Base-by-base conservation (phyloP, 1,284 basidiomycete species). In the Cutaneotrichosporon mucoides region DNA sequence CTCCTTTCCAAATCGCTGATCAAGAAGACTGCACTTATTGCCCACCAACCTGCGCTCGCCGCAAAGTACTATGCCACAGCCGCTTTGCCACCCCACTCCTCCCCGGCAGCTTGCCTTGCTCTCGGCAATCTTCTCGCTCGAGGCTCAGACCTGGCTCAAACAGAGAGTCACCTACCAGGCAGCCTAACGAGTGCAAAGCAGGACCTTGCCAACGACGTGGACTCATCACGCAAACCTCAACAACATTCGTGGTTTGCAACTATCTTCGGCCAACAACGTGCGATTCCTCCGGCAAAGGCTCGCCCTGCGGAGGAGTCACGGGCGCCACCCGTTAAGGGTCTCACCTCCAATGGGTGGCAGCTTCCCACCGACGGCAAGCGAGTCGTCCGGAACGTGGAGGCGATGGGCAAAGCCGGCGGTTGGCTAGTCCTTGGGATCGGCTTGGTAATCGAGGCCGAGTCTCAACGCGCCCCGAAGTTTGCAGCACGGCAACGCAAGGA, bases 401-500 rank as follows among this genome's bases (percentile, higher is more conserved):
- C 68, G 0, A 74, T 75, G 72, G 75, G 73, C 13, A 64, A 73
- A 6, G 75, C 75, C 2, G 72, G 65, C 6, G 73, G 68, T 13
- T 76, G 75, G 75, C 65, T 74, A 33, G 66, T 73, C 6, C 57
- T 76, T 2, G 75, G 75, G 15, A 48, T 76, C 2, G 72, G 70
- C 0, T 73, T 71, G 71, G 53, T 72, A 7, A 66, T 75, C 12
- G 68, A 73, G 5, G 40, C 48, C 4, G 67, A 75, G 46, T 9
- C 34, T 9, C 6, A 11, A 2, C 47, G 43, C 15, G 49, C 48
- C 34, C 47, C 37, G n/a, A 41, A 37, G 43, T 36, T 24, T 1
- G 12, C 35, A 11, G 49, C 37, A 3, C 34, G 38, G 15, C 9
- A 44, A 24, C 36, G 38, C 13, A 12, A 24, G 24, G 42, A 13